Evolutionary conservation across 2,329 filamentous ascomycete genomes (phyloP).

Genomic region (Verticillium nonalfalfae): DNA sequence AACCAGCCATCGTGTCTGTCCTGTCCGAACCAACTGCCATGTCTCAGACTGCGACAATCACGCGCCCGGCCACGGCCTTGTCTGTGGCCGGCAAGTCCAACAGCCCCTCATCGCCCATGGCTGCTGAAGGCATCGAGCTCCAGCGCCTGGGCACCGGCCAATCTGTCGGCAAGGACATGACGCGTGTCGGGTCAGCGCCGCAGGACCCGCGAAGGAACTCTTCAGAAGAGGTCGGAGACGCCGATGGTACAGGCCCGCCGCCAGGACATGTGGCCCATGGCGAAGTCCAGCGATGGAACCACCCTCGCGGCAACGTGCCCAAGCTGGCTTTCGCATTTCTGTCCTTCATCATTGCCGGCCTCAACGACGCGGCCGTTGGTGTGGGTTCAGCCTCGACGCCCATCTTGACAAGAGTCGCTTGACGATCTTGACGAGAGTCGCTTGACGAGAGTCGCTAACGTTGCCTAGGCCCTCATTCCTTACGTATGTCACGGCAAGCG

Average conservation of each 20-base stretch:
- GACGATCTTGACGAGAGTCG: too few relatives aligned
- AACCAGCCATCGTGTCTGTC: background rate
- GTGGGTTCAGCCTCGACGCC: conserved; percentile 24
- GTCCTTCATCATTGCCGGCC: conserved; percentile 53
- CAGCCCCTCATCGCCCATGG: background rate
- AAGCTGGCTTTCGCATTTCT: conserved; percentile 40
- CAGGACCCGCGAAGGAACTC: background rate
- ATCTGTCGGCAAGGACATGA: background rate
- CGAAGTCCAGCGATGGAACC: conserved; percentile 25
- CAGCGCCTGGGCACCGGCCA: background rate
- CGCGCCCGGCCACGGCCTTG: background rate
- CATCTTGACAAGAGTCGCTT: background rate
- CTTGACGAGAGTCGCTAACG: background rate
- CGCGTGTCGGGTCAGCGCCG: background rate
- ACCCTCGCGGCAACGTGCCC: conserved; percentile 22
- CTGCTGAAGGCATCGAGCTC: conserved; percentile 6
- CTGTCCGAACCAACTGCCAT: background rate
- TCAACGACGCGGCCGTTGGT: conserved; percentile 57
- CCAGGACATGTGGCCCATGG: conserved; percentile 2
- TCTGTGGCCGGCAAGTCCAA: background rate
- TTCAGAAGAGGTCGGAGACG: background rate
- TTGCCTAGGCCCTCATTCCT: conserved; percentile 27
- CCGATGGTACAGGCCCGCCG: background rate
- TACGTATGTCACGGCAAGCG: conserved; percentile 19
- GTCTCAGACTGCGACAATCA: conserved; percentile 11